Conservation (phyloP, 106 monocot genomes). For the Apostasia ramifera region DNA sequence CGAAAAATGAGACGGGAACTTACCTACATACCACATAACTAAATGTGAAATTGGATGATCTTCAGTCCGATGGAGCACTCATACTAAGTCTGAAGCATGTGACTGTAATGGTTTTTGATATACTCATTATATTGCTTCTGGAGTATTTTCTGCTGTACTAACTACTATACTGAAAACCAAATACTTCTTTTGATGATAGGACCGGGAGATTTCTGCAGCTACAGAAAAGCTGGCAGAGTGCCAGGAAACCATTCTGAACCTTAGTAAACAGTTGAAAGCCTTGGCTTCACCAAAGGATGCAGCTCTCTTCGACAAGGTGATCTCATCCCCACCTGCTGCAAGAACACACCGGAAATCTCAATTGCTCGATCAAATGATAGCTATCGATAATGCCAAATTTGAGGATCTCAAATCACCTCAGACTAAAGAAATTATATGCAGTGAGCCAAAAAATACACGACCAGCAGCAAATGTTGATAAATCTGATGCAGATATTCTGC, state of each 20-base stretch:
- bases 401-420: constrained; percentile 22
- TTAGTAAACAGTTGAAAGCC: constrained; percentile 63
- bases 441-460: constrained; percentile 9
- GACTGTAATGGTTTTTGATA: no score
- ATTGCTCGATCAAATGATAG: constrained; percentile 25
- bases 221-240: constrained; percentile 72
- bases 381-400: constrained; percentile 17
- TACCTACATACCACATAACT: no score
- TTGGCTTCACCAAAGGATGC: constrained; percentile 66
- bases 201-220: constrained; percentile 51
- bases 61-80: no score
- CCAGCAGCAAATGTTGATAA: neutral
- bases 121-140: no score
- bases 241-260: constrained; percentile 56
- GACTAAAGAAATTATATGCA: constrained; percentile 42
- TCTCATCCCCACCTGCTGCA: constrained; percentile 6
- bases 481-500: constrained; percentile 11
- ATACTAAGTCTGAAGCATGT: no score
- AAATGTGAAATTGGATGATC: no score
- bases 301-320: constrained; percentile 40
- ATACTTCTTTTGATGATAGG: constrained; percentile 18
- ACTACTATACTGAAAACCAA: no score
- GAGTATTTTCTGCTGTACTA: no score
- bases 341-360: constrained; percentile 5
- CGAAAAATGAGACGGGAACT: no score